phyloP scores from a whole-genome alignment of 768 basidiomycete species.

The Austroboletus eburneus region DNA sequence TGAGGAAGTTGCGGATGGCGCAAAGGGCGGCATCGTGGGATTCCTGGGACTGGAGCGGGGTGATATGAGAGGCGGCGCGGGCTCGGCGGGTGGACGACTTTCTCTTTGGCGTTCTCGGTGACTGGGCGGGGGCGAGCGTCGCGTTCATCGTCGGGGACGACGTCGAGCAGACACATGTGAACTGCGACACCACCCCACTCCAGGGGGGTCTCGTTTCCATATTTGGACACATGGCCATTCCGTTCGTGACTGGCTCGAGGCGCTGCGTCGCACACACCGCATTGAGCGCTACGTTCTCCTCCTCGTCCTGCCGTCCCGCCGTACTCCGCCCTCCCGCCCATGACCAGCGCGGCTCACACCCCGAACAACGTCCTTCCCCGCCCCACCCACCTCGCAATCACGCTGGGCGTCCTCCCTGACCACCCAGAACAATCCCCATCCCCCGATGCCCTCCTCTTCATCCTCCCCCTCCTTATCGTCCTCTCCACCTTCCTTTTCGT shows the following conservation, averaged over 20 bases:
- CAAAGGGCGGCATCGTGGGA: slow-evolving; percentile 65
- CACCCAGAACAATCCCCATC: slow-evolving; percentile 23
- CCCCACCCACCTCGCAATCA: slow-evolving; percentile 2
- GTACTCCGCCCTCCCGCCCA: background rate
- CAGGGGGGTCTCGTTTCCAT: slow-evolving; percentile 15
- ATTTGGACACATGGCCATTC: slow-evolving; percentile 9
- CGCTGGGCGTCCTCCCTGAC: slow-evolving; percentile 9
- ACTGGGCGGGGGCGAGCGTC: slow-evolving; percentile 46
- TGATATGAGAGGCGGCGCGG: slow-evolving; percentile 57
- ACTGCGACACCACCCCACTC: slow-evolving; percentile 8
- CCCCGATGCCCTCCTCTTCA: slow-evolving; percentile 73
- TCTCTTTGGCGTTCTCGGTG: slow-evolving; percentile 49
- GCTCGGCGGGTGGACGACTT: slow-evolving; percentile 52
- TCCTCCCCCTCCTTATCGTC: slow-evolving; percentile 92
- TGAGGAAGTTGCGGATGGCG: slow-evolving; percentile 78
- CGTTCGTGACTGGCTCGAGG: slow-evolving; percentile 9
- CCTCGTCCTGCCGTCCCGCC: background rate
- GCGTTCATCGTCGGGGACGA: slow-evolving; percentile 36
- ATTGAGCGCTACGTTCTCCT: too few species aligned
- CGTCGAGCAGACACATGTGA: background rate
- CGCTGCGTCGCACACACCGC: background rate
- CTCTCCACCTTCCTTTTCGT: slow-evolving; percentile 91
- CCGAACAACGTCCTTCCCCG: slow-evolving; percentile 1
- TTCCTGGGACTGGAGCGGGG: slow-evolving; percentile 48
- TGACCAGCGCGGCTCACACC: background rate